Evolutionary conservation across 192 early-diverging fungal genomes (phyloP).

Genomic region (Irineochytrium annulatum): DNA sequence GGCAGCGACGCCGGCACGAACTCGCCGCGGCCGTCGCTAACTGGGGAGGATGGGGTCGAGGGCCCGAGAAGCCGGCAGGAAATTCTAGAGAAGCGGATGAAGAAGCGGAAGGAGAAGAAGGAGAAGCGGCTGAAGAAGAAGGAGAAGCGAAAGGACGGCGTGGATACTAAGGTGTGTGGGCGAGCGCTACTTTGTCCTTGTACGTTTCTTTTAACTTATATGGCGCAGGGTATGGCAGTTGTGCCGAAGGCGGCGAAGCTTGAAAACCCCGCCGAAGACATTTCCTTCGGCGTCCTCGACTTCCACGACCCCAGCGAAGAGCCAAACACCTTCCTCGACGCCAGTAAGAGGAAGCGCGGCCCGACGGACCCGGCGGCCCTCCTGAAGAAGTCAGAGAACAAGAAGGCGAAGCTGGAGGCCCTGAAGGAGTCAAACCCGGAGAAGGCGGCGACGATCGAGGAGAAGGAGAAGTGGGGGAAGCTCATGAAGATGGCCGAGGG

Average conservation of each 20-base stretch:
- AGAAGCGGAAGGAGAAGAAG: constrained; percentile 50
- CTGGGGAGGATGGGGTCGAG: no score
- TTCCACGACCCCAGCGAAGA: constrained; percentile 56
- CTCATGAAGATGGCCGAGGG: constrained; percentile 75
- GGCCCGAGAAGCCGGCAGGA: constrained; percentile 60
- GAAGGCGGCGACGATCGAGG: constrained; percentile 61
- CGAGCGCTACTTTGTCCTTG: not conserved
- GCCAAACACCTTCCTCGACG: constrained; percentile 62
- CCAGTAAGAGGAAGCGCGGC: constrained; percentile 24
- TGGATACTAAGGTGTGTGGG: not conserved
- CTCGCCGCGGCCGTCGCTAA: no score
- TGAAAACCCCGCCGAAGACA: constrained; percentile 41
- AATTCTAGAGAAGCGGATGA: constrained; percentile 69
- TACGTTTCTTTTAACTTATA: no score
- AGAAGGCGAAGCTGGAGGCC: constrained; percentile 72
- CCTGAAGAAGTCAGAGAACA: constrained; percentile 51
- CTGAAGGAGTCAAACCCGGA: constrained; percentile 59
- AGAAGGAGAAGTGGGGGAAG: constrained; percentile 80
- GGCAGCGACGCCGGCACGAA: constrained; percentile 5
- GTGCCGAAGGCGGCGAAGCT: no score
- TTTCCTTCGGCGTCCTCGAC: constrained; percentile 66
- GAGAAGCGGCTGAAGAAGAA: constrained; percentile 57
- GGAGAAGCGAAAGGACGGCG: constrained; percentile 29
- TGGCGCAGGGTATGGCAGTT: no score
- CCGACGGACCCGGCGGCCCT: constrained; percentile 32